A percentile compares a stretch with the other conserved stretches of the same genome.
phyloP scores from a whole-genome alignment of 2,329 filamentous ascomycete species.

The Stachybotrys chartarum region DNA sequence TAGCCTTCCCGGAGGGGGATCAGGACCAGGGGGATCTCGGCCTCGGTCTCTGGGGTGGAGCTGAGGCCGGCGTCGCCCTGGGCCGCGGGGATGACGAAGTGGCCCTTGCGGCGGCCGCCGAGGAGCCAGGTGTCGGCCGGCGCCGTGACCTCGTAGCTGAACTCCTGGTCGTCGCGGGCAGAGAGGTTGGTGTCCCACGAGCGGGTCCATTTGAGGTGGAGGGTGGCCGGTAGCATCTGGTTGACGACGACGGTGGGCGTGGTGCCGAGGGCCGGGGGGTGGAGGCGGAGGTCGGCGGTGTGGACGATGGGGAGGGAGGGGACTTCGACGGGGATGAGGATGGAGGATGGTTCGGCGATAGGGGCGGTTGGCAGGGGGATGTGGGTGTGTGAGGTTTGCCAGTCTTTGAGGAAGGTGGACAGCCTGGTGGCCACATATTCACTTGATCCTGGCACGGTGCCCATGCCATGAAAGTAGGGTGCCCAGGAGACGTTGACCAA shows the following conservation, averaged over 20 bases:
- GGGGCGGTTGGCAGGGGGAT: constrained; percentile 16
- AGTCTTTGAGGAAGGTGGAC: constrained; percentile 20
- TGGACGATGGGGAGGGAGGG: constrained; percentile 78
- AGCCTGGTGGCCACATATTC: constrained; percentile 21
- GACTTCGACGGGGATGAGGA: constrained; percentile 85
- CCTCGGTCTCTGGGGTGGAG: constrained; percentile 42
- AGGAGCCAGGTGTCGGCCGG: constrained; percentile 75
- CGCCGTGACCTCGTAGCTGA: constrained; percentile 75
- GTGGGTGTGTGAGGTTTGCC: constrained; percentile 21
- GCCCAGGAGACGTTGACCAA: constrained; percentile 40
- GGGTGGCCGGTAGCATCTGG: constrained; percentile 55
- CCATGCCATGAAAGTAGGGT: constrained; percentile 42
- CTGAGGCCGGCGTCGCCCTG: constrained; percentile 32
- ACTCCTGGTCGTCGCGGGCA: constrained; percentile 52
- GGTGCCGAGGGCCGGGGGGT: constrained; percentile 24
- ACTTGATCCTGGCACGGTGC: constrained; percentile 25
- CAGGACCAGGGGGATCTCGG: constrained; percentile 62
- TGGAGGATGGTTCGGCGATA: constrained; percentile 44
- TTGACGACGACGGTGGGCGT: constrained; percentile 49
- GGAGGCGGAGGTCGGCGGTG: constrained; percentile 61
- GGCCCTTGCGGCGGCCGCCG: constrained; percentile 71
- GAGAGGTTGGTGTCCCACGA: constrained; percentile 47
- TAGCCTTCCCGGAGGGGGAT: constrained; percentile 75
- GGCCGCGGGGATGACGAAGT: constrained; percentile 55
- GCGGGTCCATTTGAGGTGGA: constrained; percentile 57